Evolutionary conservation across 2,329 filamentous ascomycete species (phyloP).

Genomic region (Huntiella omanensis): DNA sequence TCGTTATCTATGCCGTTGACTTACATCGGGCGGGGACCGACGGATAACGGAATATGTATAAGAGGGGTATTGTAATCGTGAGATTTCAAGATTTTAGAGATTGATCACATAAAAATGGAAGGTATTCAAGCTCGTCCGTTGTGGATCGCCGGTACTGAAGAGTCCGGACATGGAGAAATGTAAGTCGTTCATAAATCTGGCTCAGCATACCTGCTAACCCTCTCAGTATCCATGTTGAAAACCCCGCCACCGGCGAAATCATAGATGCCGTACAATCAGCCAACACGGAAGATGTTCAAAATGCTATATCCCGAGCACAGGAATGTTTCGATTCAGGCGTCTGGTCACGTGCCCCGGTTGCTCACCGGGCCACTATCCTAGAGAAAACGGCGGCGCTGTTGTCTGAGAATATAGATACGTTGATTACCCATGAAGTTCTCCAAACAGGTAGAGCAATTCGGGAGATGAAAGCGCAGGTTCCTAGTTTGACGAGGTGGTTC

Average conservation of each 20-base stretch:
- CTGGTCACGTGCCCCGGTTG: conserved; percentile 24
- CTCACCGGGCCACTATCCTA: conserved; percentile 23
- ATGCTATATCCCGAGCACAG: conserved; percentile 27
- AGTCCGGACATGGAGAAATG: conserved; percentile 24
- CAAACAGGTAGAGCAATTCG: conserved; percentile 26
- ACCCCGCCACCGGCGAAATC: conserved; percentile 32
- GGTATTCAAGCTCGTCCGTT: conserved; percentile 6
- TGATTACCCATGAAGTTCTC: conserved; percentile 26
- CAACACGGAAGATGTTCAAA: conserved; percentile 27
- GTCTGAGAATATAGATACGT: conserved; percentile 20
- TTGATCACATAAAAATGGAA: background rate
- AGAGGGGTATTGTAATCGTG: too few relatives aligned
- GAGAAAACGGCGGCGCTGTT: conserved; percentile 27
- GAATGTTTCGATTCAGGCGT: conserved; percentile 22
- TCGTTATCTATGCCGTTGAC: too few relatives aligned
- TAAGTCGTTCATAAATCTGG: conserved; percentile 18
- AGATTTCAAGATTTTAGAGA: background rate
- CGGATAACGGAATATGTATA: background rate
- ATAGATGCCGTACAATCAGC: conserved; percentile 24
- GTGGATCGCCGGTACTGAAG: conserved; percentile 15
- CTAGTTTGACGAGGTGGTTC: conserved; percentile 19
- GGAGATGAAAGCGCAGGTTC: conserved; percentile 20
- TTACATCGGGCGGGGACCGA: background rate
- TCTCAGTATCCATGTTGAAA: conserved; percentile 30
- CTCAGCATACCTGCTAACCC: background rate